Evolutionary conservation across 2,329 filamentous ascomycete genomes (phyloP).

Genomic region (Fusarium hainanense): DNA sequence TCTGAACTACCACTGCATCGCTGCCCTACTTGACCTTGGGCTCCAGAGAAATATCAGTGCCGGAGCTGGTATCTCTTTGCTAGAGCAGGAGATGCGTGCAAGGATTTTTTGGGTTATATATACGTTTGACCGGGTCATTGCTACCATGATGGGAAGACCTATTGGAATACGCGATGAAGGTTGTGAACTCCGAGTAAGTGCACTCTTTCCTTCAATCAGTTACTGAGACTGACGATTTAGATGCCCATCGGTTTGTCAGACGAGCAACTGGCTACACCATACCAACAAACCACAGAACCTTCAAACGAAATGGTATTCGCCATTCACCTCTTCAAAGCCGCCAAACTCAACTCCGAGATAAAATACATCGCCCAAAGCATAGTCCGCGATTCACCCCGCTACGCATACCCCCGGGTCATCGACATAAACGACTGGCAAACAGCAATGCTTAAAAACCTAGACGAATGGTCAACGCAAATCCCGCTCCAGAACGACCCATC

Average conservation of each 20-base stretch:
- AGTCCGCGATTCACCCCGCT: conserved; percentile 57
- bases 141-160: conserved; percentile 67
- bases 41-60: conserved; percentile 61
- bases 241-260: conserved; percentile 47
- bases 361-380: conserved; percentile 67
- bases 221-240: conserved; percentile 38
- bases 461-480: conserved; percentile 54
- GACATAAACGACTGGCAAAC: conserved; percentile 60
- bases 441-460: conserved; percentile 54
- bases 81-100: conserved; percentile 66
- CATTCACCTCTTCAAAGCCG: conserved; percentile 61
- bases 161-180: conserved; percentile 66
- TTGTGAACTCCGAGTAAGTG: conserved; percentile 60
- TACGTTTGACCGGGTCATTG: conserved; percentile 61
- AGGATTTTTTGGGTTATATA: conserved; percentile 67
- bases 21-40: conserved; percentile 62
- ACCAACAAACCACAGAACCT: neutral
- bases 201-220: no score
- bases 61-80: conserved; percentile 55
- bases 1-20: conserved; percentile 66
- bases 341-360: conserved; percentile 66
- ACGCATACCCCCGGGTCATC: conserved; percentile 60
- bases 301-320: conserved; percentile 53
- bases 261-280: conserved; percentile 10
- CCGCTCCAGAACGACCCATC: conserved; percentile 41